Conservation (phyloP, 2,329 filamentous ascomycete species). For the Tolypocladium cylindrosporum region DNA sequence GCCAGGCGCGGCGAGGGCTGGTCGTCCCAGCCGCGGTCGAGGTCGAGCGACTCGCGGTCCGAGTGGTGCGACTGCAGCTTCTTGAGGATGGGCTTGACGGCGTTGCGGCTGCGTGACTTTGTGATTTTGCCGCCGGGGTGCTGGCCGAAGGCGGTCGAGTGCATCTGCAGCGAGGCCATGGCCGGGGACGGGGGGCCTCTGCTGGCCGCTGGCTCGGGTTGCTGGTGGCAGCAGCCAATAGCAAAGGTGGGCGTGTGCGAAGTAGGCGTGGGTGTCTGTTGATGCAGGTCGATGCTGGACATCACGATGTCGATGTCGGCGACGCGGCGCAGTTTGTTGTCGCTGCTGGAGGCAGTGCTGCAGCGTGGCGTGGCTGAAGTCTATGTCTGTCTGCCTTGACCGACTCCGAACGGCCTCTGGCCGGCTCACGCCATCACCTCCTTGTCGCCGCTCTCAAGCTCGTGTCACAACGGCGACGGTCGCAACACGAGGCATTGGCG, state of each 20-base stretch:
- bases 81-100: constrained; percentile 53
- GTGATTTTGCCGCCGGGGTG: constrained; percentile 19
- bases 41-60: constrained; percentile 53
- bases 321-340: neutral
- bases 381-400: neutral
- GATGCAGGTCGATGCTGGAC: neutral
- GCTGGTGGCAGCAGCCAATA: neutral
- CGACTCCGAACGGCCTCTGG: neutral
- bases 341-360: neutral
- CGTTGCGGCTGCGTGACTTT: constrained; percentile 36
- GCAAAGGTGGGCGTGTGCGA: neutral
- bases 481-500: neutral
- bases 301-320: neutral
- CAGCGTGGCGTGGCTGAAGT: neutral
- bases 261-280: neutral
- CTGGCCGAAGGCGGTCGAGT: constrained; percentile 5
- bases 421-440: neutral
- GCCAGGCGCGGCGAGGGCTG: constrained; percentile 21
- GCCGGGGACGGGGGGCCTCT: constrained; percentile 5
- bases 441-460: neutral
- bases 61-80: constrained; percentile 39
- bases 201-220: neutral
- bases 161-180: constrained; percentile 19
- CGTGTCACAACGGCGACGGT: neutral
- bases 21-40: constrained; percentile 51